Evolutionary conservation across 192 early-diverging fungal species (phyloP).

Genomic region (Umbelopsis vinacea): DNA sequence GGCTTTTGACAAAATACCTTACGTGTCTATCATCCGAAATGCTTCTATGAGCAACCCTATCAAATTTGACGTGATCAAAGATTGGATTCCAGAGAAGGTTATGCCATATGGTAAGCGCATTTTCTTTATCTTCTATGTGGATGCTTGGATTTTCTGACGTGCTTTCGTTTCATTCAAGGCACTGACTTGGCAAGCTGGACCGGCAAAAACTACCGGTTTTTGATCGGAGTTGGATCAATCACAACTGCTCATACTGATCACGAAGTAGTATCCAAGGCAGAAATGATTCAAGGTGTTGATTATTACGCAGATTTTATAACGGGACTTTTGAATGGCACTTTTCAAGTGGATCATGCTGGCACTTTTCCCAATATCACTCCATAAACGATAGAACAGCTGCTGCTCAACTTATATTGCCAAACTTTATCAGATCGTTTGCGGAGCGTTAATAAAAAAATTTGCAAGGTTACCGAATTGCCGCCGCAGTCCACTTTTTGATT

Average conservation of each 20-base stretch:
- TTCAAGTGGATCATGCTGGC: background rate
- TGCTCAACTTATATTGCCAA: background rate
- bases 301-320: conserved; percentile 12
- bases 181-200: conserved; percentile 16
- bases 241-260: conserved; percentile 8
- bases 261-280: conserved; percentile 9
- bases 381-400: background rate
- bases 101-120: conserved; percentile 1
- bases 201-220: conserved; percentile 5
- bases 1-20: conserved; percentile 9
- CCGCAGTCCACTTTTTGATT: background rate
- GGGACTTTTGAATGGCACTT: conserved; percentile 7
- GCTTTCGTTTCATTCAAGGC: background rate
- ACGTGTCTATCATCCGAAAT: conserved; percentile 4
- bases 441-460: background rate
- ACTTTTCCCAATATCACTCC: background rate
- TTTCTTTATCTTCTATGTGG: too few relatives aligned
- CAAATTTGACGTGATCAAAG: conserved; percentile 17
- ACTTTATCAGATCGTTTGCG: background rate
- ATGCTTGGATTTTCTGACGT: background rate
- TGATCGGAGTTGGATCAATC: conserved; percentile 10
- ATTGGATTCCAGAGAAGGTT: conserved; percentile 3
- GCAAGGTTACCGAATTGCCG: too few relatives aligned
- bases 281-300: background rate
- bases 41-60: conserved; percentile 8